Conservation (phyloP, 805 yeast species). For the Pichia phayaonensis region DNA sequence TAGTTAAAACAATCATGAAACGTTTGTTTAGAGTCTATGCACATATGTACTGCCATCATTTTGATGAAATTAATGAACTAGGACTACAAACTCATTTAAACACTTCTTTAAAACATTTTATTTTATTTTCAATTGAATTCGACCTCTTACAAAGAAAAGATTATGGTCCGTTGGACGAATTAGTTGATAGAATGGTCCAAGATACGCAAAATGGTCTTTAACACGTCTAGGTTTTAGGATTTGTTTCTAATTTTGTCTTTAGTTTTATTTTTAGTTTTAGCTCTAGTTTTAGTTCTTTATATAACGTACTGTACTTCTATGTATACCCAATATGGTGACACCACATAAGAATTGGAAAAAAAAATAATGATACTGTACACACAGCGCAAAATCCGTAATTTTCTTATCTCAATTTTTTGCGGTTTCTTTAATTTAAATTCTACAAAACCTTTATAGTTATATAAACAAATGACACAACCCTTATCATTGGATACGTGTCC, state of each 20-base stretch:
- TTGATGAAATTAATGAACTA: conserved; percentile 87
- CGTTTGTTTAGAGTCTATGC: conserved; percentile 92
- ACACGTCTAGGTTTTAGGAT: background rate
- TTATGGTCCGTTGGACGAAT: conserved; percentile 85
- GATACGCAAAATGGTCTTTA: conserved; percentile 16
- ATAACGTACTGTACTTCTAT: no score
- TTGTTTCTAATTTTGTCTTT: background rate
- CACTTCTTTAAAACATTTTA: conserved; percentile 91
- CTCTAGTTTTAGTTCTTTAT: background rate
- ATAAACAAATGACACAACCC: background rate
- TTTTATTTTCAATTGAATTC: conserved; percentile 80
- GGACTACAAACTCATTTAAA: conserved; percentile 90
- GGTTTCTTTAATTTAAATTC: background rate
- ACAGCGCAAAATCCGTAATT: no score
- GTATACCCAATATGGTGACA: background rate
- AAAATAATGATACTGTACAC: no score
- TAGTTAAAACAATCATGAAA: conserved; percentile 81
- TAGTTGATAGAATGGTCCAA: conserved; percentile 61
- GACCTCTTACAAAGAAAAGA: conserved; percentile 69
- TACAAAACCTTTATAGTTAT: background rate
- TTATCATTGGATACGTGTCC: no score
- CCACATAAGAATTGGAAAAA: background rate
- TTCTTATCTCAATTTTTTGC: background rate
- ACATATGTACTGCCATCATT: conserved; percentile 96
- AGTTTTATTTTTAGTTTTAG: background rate